phyloP scores from a whole-genome alignment of 116 monocot genomes.

The Posidonia oceanica region DNA sequence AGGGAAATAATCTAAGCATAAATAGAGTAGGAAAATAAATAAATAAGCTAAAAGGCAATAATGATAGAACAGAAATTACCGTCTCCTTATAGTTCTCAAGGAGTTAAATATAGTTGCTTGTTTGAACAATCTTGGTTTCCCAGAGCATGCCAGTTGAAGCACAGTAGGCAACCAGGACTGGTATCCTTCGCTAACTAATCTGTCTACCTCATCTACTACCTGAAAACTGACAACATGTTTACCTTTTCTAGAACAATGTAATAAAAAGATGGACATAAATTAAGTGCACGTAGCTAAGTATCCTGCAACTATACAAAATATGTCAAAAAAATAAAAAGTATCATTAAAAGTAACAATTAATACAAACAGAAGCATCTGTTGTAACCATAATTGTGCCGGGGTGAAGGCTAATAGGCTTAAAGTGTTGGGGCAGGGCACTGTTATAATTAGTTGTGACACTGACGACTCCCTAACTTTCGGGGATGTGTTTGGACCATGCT shows the following conservation, averaged over 20 bases:
- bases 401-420: too few species aligned
- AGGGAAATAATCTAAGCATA: too few species aligned
- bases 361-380: too few species aligned
- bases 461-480: too few species aligned
- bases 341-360: too few species aligned
- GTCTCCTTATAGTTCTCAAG: constrained; percentile 67
- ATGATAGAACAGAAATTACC: constrained; percentile 17
- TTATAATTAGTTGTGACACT: too few species aligned
- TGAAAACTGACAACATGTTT: constrained; percentile 18
- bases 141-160: constrained; percentile 40
- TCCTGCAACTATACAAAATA: background rate
- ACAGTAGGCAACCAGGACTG: constrained; percentile 93
- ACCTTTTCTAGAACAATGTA: background rate
- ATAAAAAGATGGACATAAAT: background rate
- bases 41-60: background rate
- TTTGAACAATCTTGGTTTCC: constrained; percentile 16
- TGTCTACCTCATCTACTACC: constrained; percentile 97
- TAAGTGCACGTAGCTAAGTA: background rate
- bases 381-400: too few species aligned
- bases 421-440: too few species aligned
- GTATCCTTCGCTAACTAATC: constrained; percentile 91
- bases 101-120: constrained; percentile 23
- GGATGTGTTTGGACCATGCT: too few species aligned
- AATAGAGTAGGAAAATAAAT: background rate
- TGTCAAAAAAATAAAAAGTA: too few species aligned